A percentile compares a stretch with the other conserved stretches of the same genome.
These are phyloP conservation scores for Entomortierella parvispora DNA, from an alignment of 192 early-diverging fungal genomes.

Conservation along the genomic window DNA sequence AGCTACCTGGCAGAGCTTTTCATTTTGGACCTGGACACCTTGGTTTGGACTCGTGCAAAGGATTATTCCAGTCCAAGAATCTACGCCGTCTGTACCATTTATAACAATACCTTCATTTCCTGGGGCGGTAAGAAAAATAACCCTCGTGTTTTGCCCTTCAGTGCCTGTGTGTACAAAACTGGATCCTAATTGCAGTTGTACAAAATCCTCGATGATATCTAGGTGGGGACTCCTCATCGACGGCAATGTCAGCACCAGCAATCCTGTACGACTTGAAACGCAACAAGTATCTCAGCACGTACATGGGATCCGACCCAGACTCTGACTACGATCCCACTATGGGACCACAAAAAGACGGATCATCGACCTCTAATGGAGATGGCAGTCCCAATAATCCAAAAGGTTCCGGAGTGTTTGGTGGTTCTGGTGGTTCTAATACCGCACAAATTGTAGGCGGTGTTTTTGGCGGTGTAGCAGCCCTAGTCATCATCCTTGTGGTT, in stretches of 20 bases:
- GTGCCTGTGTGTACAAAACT: not conserved
- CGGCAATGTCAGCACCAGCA: not conserved
- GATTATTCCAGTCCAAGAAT: not conserved
- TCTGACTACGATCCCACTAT: conserved; percentile 4
- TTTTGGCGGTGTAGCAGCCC: too few species aligned
- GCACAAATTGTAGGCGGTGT: too few species aligned
- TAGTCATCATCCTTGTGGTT: too few species aligned
- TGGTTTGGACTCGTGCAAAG: conserved; percentile 3
- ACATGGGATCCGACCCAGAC: conserved; percentile 5
- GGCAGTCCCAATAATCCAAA: too few species aligned
- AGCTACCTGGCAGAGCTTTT: not conserved
- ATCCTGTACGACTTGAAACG: conserved; percentile 18
- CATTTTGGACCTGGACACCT: conserved; percentile 8
- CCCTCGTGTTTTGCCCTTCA: not conserved
- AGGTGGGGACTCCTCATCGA: not conserved
- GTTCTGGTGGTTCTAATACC: too few species aligned
- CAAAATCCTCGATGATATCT: too few species aligned
- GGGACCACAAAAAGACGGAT: too few species aligned
- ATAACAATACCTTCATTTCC: conserved; percentile 7
- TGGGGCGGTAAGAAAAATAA: conserved; percentile 3
- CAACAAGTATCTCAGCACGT: conserved; percentile 9
- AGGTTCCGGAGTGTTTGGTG: too few species aligned
- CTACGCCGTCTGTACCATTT: conserved; percentile 2
- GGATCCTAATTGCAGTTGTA: too few species aligned
- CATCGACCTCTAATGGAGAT: too few species aligned